Base-by-base conservation (phyloP, 176 grass and related monocot species). In the Alloteropsis semialata region DNA sequence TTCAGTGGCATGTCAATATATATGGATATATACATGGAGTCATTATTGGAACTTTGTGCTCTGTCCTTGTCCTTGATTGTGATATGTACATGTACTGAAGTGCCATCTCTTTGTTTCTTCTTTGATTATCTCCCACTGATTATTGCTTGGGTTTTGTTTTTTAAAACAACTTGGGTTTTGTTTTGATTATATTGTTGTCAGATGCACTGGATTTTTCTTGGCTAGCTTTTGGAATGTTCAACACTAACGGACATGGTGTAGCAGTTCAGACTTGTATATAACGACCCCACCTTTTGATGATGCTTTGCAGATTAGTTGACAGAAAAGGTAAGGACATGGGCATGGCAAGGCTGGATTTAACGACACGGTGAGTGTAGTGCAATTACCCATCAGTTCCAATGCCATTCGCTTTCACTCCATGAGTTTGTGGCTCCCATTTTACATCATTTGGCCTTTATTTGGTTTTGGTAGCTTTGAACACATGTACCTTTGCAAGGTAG, bases 21-120 rank as follows among this genome's bases (percentile, higher is more conserved):
- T 57, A 57, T n/a, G 21, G 8, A 56, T 55, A 27, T 41, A 27
- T 30, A 10, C 36, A 48, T 30, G 68, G 68, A 18, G 68, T 6
- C 42, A 69, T 4, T 16, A 72, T 72, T 72, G 69, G 44, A 72
- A 32, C 28, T 45, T 49, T 72, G 25, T 49, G 43, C 69, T 72
- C 69, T 72, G 43, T 72, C 69, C 43, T 49, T 72, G 43, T 49
- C 69, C 68, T 27, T 48, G 15, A 49, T 72, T 72, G 69, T 30
- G 27, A 72, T 71, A 46, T 2, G 5, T 62, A 30, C 3, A 28
- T 71, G 68, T 71, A 46, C 42, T 29, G 67, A 46, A 29, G n/a
- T 70, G 14, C 11, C 41, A 46, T 70, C 37, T 70, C 37, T 69
- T 69, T 3, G 8, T 70, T 45, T 70, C 39, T 15, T 70, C n/a